Evolutionary conservation across 306 rosid species (phyloP).

Genomic region (Pterocarpus macrocarpus): DNA sequence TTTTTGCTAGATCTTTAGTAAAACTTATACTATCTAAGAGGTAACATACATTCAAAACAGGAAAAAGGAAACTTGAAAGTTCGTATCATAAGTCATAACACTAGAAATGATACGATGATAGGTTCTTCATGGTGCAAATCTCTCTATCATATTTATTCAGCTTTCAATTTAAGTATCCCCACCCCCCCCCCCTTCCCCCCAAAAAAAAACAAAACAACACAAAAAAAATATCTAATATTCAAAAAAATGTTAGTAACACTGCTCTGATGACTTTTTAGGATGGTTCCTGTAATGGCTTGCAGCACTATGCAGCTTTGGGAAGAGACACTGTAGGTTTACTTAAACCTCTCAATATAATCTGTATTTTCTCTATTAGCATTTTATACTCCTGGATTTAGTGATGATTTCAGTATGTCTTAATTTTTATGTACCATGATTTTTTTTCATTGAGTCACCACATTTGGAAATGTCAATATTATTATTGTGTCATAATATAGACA

Average conservation of each 20-base stretch:
- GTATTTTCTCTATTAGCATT: background rate
- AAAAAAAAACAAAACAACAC: too few species aligned
- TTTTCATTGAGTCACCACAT: conserved; percentile 22
- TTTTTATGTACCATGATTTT: conserved; percentile 1
- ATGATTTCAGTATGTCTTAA: conserved; percentile 26
- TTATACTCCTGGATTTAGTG: conserved; percentile 28
- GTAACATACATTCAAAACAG: conserved; percentile 3
- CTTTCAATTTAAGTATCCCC: background rate
- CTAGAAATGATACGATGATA: conserved; percentile 18
- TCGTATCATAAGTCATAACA: background rate
- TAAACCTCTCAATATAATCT: conserved; percentile 3
- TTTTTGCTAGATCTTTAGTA: conserved; percentile 26
- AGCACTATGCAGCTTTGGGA: conserved; percentile 91
- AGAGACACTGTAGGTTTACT: conserved; percentile 73
- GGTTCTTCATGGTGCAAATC: conserved; percentile 1
- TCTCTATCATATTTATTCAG: conserved; percentile 27
- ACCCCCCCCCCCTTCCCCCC: too few species aligned
- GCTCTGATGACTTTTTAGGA: conserved; percentile 62
- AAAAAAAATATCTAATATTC: background rate
- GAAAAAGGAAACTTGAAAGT: background rate
- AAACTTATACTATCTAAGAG: conserved; percentile 2
- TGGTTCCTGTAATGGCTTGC: conserved; percentile 93
- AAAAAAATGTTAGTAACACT: conserved; percentile 36
- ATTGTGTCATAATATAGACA: background rate
- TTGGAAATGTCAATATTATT: conserved; percentile 3